Evolutionary conservation across 2,329 filamentous ascomycete genomes (phyloP).

Genomic region (Metarhizium rileyi): DNA sequence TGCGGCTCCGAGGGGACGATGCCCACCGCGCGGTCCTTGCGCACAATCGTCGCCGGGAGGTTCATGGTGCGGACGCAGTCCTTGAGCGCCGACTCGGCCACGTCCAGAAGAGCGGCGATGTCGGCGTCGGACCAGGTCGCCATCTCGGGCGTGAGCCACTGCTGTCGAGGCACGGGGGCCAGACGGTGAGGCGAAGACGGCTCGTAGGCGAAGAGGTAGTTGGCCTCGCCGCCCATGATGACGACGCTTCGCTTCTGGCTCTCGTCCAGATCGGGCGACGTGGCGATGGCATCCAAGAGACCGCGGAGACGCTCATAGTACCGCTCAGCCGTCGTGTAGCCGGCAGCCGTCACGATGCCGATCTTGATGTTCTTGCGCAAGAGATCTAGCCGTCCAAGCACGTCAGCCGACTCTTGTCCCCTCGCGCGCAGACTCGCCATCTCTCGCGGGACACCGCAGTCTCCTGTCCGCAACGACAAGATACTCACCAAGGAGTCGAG

Average conservation of each 20-base stretch:
- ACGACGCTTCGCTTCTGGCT: conserved; percentile 69
- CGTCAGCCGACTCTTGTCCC: background rate
- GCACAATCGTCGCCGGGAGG: conserved; percentile 68
- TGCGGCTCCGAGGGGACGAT: conserved; percentile 54
- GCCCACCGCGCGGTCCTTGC: conserved; percentile 81
- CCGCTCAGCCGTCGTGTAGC: conserved; percentile 76
- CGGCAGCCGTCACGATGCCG: conserved; percentile 93
- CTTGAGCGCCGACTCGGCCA: conserved; percentile 73
- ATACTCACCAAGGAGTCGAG: conserved; percentile 40
- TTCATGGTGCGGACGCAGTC: conserved; percentile 74
- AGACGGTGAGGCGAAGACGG: conserved; percentile 56
- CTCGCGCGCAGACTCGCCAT: background rate
- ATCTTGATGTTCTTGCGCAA: conserved; percentile 71
- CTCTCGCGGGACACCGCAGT: too few species aligned
- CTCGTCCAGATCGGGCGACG: conserved; percentile 47
- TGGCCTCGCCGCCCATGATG: conserved; percentile 92
- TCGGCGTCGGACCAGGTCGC: conserved; percentile 64
- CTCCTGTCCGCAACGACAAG: too few species aligned
- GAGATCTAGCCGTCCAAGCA: conserved; percentile 39
- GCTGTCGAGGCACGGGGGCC: conserved; percentile 50
- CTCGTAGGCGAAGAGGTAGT: conserved; percentile 83
- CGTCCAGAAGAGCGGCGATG: conserved; percentile 73
- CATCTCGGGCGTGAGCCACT: conserved; percentile 76
- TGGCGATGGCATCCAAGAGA: conserved; percentile 67
- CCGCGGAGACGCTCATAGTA: conserved; percentile 86